phyloP scores from a whole-genome alignment of 1,284 basidiomycete genomes.

The Tilletia setariae region DNA sequence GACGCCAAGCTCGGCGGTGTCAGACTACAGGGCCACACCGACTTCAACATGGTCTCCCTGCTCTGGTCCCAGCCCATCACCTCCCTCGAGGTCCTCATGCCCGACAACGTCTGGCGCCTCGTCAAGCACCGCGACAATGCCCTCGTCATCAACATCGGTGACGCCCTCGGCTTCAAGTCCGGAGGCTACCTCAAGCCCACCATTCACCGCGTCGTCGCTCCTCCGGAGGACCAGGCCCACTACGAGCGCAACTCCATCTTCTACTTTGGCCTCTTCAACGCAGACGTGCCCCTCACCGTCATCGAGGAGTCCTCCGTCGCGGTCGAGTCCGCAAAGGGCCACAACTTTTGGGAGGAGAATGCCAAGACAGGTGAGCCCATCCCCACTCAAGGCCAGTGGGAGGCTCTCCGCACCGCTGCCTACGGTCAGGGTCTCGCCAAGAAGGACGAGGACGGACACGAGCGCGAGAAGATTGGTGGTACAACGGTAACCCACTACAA shows the following conservation, averaged over 20 bases:
- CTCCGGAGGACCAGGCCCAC: constrained; percentile 55
- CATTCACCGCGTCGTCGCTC: constrained; percentile 56
- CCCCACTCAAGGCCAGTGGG: constrained; percentile 51
- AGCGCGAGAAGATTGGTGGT: constrained; percentile 46
- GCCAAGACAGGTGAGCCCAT: constrained; percentile 30
- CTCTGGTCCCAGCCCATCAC: constrained; percentile 58
- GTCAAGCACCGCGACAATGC: constrained; percentile 55
- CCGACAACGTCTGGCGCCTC: constrained; percentile 56
- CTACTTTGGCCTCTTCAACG: constrained; percentile 56
- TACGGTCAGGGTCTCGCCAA: constrained; percentile 48
- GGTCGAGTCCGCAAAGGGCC: constrained; percentile 12
- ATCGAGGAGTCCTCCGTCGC: constrained; percentile 52
- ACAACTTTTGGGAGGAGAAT: constrained; percentile 39
- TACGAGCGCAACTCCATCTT: constrained; percentile 55
- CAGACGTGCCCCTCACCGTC: constrained; percentile 50
- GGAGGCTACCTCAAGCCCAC: constrained; percentile 54
- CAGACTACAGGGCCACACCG: constrained; percentile 57
- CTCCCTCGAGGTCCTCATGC: constrained; percentile 56
- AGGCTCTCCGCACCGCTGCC: constrained; percentile 44
- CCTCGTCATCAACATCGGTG: constrained; percentile 51
- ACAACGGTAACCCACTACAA: constrained; percentile 44
- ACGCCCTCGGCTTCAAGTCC: constrained; percentile 48
- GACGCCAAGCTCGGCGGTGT: constrained; percentile 54
- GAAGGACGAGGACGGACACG: constrained; percentile 48
- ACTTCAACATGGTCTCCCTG: constrained; percentile 56